Percentiles rank a stretch among this genome's conserved stretches.
These are phyloP conservation scores for Phlyctochytrium planicorne DNA, from an alignment of 192 early-diverging fungal genomes.

Conservation along the genomic window DNA sequence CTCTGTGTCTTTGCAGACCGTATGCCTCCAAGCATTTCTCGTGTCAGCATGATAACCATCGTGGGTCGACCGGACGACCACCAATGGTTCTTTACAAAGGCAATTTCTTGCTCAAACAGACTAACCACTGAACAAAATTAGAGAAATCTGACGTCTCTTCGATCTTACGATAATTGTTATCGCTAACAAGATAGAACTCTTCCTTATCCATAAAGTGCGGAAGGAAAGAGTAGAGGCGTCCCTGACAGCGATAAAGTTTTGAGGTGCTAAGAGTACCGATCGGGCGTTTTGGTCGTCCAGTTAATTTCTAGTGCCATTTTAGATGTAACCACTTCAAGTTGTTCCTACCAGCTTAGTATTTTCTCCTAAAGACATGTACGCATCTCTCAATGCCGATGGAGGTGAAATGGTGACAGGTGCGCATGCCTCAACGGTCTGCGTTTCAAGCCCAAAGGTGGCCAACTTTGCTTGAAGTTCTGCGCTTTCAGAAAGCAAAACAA, in stretches of 20 bases:
- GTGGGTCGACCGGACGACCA: slow-evolving; percentile 73
- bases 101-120: slow-evolving; percentile 71
- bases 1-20: slow-evolving; percentile 17
- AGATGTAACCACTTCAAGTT: not conserved
- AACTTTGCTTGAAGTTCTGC: slow-evolving; percentile 67
- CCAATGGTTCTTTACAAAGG: slow-evolving; percentile 75
- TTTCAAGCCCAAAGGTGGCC: slow-evolving; percentile 74
- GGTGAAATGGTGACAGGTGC: slow-evolving; percentile 68
- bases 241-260: slow-evolving; percentile 79
- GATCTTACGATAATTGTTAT: slow-evolving; percentile 66
- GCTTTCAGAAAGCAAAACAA: slow-evolving; percentile 76
- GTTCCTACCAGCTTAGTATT: slow-evolving; percentile 66
- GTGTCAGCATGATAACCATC: slow-evolving; percentile 70
- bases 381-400: slow-evolving; percentile 74
- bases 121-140: slow-evolving; percentile 52
- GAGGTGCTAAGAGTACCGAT: slow-evolving; percentile 78
- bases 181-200: slow-evolving; percentile 82
- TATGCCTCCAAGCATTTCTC: slow-evolving; percentile 75
- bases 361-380: slow-evolving; percentile 68
- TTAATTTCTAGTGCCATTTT: not conserved
- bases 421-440: slow-evolving; percentile 73
- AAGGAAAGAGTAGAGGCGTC: slow-evolving; percentile 76
- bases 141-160: too few relatives aligned
- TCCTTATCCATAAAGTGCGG: slow-evolving; percentile 87
- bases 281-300: slow-evolving; percentile 73